Percentiles rank a stretch among this genome's conserved stretches.
Conservation (phyloP, 1,139 yeast species). For the Debaryomycetaceae sp. region DNA sequence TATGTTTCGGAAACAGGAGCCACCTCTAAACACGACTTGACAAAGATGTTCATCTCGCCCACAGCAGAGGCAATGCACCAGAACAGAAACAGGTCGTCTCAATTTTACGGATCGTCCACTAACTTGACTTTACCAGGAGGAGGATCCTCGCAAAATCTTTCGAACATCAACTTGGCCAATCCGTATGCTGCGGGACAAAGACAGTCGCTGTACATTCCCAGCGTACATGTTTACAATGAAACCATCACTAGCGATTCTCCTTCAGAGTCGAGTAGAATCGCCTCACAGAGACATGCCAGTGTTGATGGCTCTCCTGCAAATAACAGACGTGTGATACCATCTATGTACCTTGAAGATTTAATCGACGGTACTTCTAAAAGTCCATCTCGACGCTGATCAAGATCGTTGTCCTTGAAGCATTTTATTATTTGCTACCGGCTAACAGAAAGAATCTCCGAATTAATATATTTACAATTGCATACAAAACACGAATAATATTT, state of each 20-base stretch:
- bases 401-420: conserved; percentile 1
- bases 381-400: background rate
- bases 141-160: conserved; percentile 7
- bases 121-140: conserved; percentile 23
- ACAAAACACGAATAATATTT: background rate
- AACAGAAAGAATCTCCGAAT: background rate
- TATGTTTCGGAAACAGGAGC: conserved; percentile 33
- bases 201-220: background rate
- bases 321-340: conserved; percentile 44
- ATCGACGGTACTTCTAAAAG: conserved; percentile 28
- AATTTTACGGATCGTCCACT: conserved; percentile 20
- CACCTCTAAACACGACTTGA: conserved; percentile 39
- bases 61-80: conserved; percentile 69
- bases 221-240: background rate
- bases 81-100: conserved; percentile 27
- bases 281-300: background rate
- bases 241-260: background rate
- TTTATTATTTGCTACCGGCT: background rate
- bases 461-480: conserved; percentile 1
- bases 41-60: conserved; percentile 69
- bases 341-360: conserved; percentile 56
- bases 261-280: background rate
- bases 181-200: background rate
- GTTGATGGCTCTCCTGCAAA: conserved; percentile 4
- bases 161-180: background rate